Percentiles rank a stretch among this genome's conserved stretches.
phyloP scores from a whole-genome alignment of 148 eudicot genomes.

The Vaccinium corymbosum region DNA sequence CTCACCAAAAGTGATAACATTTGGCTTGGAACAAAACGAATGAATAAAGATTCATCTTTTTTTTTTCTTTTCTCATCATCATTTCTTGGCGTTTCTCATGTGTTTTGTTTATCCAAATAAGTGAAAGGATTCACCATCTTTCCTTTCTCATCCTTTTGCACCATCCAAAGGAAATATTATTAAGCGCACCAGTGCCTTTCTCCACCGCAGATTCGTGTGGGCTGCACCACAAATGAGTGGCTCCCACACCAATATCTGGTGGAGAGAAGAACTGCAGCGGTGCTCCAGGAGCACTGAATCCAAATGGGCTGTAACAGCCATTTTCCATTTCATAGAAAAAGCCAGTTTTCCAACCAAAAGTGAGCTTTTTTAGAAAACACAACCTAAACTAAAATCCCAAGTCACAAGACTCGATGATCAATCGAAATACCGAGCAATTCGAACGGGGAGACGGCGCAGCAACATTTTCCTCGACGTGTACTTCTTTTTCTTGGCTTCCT shows the following conservation, averaged over 20 bases:
- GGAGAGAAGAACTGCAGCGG: no score
- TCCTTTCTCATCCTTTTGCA: background rate
- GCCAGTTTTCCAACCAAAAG: background rate
- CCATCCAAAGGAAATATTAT: background rate
- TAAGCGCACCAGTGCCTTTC: no score
- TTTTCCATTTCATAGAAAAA: background rate
- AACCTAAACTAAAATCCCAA: background rate
- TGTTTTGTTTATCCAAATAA: background rate
- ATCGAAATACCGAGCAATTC: conserved; percentile 67
- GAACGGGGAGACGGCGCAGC: conserved; percentile 88
- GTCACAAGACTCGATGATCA: background rate
- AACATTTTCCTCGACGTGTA: conserved; percentile 89
- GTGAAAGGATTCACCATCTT: background rate
- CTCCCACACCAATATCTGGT: no score
- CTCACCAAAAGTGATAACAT: background rate
- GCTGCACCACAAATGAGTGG: no score
- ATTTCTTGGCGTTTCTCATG: background rate
- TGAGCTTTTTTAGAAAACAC: background rate
- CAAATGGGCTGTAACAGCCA: background rate
- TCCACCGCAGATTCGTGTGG: no score
- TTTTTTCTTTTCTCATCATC: background rate
- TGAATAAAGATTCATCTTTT: conserved; percentile 2
- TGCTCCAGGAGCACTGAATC: background rate
- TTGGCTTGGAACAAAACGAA: background rate
- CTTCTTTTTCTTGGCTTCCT: conserved; percentile 98